Conservation (phyloP, 1,139 yeast genomes). For the Candida buenavistaensis region DNA sequence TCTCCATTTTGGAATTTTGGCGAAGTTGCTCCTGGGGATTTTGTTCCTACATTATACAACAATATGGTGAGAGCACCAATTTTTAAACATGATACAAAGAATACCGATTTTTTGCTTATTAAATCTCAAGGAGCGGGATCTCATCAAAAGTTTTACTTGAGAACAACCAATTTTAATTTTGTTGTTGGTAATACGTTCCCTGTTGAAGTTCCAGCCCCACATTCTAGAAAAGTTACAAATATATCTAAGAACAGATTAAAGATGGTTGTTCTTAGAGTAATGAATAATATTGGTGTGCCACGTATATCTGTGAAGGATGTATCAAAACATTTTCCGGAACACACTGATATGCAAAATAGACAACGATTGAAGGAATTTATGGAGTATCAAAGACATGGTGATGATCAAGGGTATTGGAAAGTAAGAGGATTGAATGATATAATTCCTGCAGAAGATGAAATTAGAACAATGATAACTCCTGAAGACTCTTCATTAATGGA, state of each 20-base stretch:
- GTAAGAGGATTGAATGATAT: conserved; percentile 60
- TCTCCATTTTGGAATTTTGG: conserved; percentile 99
- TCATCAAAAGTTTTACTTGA: conserved; percentile 52
- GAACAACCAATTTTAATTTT: conserved; percentile 70
- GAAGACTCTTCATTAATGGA: conserved; percentile 89
- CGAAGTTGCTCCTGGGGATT: conserved; percentile 89
- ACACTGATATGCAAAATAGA: conserved; percentile 95
- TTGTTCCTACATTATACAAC: conserved; percentile 91
- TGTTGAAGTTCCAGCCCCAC: conserved; percentile 97
- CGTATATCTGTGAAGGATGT: conserved; percentile 86
- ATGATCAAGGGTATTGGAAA: conserved; percentile 96
- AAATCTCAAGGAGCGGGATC: conserved; percentile 79
- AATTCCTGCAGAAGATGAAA: conserved; percentile 75
- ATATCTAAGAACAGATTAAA: conserved; percentile 87
- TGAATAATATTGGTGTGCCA: conserved; percentile 73
- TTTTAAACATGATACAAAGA: conserved; percentile 75
- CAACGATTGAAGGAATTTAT: conserved; percentile 95
- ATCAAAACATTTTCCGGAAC: conserved; percentile 92
- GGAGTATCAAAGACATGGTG: conserved; percentile 96
- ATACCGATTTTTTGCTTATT: conserved; percentile 80
- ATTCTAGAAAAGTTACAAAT: conserved; percentile 92
- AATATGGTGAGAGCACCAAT: conserved; percentile 92
- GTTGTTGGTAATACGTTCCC: conserved; percentile 94
- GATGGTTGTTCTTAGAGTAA: conserved; percentile 89
- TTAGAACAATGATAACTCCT: conserved; percentile 84